phyloP scores from a whole-genome alignment of 805 yeast species.

The Saturnispora diversa region DNA sequence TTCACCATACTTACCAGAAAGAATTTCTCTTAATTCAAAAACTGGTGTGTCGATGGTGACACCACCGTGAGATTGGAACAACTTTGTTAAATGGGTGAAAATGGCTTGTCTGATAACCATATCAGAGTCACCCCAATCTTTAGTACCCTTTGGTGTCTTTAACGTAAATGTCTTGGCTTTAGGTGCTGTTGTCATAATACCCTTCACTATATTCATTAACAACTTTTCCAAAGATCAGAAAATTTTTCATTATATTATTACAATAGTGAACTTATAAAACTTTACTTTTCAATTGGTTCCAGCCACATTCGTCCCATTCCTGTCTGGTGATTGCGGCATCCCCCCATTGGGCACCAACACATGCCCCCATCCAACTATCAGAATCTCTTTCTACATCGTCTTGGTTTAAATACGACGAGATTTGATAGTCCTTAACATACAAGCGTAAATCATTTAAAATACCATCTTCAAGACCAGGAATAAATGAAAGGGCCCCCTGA shows the following conservation, averaged over 20 bases:
- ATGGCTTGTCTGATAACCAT: conserved; percentile 91
- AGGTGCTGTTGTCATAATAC: not conserved
- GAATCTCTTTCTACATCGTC: conserved; percentile 45
- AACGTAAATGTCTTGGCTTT: conserved; percentile 43
- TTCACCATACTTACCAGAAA: conserved; percentile 97
- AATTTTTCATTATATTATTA: not conserved
- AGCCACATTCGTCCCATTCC: conserved; percentile 60
- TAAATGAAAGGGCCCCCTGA: conserved; percentile 52
- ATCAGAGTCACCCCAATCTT: conserved; percentile 97
- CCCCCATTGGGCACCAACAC: conserved; percentile 51
- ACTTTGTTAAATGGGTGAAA: conserved; percentile 57
- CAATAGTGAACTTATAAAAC: conserved; percentile 2
- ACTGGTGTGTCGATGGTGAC: conserved; percentile 98
- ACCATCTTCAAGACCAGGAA: conserved; percentile 49
- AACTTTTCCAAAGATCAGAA: not conserved
- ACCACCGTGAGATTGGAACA: conserved; percentile 95
- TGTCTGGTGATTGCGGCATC: conserved; percentile 53
- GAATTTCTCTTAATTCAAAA: conserved; percentile 88
- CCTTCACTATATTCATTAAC: conserved; percentile 5
- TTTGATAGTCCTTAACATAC: conserved; percentile 43
- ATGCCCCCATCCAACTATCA: conserved; percentile 68
- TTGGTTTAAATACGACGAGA: conserved; percentile 34
- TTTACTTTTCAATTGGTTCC: conserved; percentile 21
- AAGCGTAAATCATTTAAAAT: conserved; percentile 47
- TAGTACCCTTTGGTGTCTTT: conserved; percentile 95